phyloP scores from a whole-genome alignment of 2,329 filamentous ascomycete genomes.

The Diaporthe sp. region DNA sequence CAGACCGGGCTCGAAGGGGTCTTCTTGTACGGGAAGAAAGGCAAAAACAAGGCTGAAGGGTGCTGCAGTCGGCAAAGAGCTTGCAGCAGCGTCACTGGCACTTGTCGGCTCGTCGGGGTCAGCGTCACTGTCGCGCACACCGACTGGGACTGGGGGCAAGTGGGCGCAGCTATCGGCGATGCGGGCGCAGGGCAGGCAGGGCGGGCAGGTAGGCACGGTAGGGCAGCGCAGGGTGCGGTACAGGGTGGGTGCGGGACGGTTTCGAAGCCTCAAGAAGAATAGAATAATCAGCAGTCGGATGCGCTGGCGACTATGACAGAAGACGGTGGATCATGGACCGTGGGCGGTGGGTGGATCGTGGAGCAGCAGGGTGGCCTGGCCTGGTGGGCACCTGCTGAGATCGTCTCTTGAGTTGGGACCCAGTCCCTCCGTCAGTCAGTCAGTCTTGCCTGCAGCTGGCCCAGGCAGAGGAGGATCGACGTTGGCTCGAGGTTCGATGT shows the following conservation, averaged over 20 bases:
- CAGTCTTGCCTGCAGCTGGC: slow-evolving; percentile 3
- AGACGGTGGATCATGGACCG: slow-evolving; percentile 27
- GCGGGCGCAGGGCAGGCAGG: slow-evolving; percentile 18
- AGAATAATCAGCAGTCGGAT: slow-evolving; percentile 31
- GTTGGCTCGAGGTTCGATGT: slow-evolving; percentile 5
- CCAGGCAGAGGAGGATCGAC: slow-evolving; percentile 19
- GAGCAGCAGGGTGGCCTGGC: slow-evolving; percentile 30
- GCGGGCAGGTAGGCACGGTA: neutral
- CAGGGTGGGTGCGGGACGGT: slow-evolving; percentile 7
- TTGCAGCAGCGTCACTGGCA: slow-evolving; percentile 32
- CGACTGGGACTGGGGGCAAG: neutral
- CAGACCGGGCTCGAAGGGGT: slow-evolving; percentile 20
- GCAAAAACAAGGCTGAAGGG: slow-evolving; percentile 27
- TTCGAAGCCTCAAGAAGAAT: slow-evolving; percentile 32
- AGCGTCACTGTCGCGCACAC: slow-evolving; percentile 8
- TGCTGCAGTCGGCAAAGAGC: slow-evolving; percentile 17
- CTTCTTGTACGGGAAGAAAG: slow-evolving; percentile 19
- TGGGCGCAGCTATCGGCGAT: slow-evolving; percentile 31
- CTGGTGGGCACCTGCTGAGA: slow-evolving; percentile 32
- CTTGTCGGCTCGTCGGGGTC: slow-evolving; percentile 1
- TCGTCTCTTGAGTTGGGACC: slow-evolving; percentile 1
- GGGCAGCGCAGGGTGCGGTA: neutral
- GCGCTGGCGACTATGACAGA: slow-evolving; percentile 36
- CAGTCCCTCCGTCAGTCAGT: neutral
- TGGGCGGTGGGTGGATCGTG: slow-evolving; percentile 34